Percentiles rank a stretch among this genome's conserved stretches.
These are phyloP conservation scores for Thalassia testudinum DNA, from an alignment of 116 monocot genomes.

Conservation along the genomic window DNA sequence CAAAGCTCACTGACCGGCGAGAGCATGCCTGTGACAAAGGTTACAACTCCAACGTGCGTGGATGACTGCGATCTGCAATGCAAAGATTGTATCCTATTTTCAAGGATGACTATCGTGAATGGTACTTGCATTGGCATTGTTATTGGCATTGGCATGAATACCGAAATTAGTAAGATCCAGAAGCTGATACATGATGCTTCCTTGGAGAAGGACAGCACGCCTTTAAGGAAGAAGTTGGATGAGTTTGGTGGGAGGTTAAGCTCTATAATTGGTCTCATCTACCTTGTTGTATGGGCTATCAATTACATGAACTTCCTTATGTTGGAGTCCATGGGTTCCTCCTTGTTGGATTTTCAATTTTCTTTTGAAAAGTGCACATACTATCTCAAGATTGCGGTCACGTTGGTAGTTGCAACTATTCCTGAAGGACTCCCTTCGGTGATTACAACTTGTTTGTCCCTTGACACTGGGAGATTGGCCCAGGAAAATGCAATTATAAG, in stretches of 20 bases:
- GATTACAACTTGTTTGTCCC: constrained; percentile 63
- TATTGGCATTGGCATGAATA: constrained; percentile 48
- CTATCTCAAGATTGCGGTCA: constrained; percentile 70
- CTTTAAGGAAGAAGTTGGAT: constrained; percentile 70
- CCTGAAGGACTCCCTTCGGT: constrained; percentile 82
- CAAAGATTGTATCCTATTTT: constrained; percentile 55
- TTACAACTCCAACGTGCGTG: constrained; percentile 14
- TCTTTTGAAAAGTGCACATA: constrained; percentile 81
- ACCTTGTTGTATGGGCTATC: constrained; percentile 64
- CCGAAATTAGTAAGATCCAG: constrained; percentile 80
- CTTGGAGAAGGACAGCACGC: constrained; percentile 51
- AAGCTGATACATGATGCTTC: constrained; percentile 73
- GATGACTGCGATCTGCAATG: constrained; percentile 60
- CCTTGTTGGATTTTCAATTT: constrained; percentile 29
- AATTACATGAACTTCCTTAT: constrained; percentile 64
- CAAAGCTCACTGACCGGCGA: constrained; percentile 71
- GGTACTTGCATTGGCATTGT: constrained; percentile 52
- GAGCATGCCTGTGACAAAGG: constrained; percentile 60
- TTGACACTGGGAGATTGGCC: constrained; percentile 75
- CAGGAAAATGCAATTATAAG: constrained; percentile 66
- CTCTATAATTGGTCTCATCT: constrained; percentile 55
- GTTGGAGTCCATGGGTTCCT: constrained; percentile 32
- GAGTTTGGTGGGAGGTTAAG: constrained; percentile 64
- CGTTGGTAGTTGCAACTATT: constrained; percentile 71
- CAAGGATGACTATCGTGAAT: constrained; percentile 55